phyloP scores from a whole-genome alignment of 768 basidiomycete genomes.

The Xerocomus potaroensis region DNA sequence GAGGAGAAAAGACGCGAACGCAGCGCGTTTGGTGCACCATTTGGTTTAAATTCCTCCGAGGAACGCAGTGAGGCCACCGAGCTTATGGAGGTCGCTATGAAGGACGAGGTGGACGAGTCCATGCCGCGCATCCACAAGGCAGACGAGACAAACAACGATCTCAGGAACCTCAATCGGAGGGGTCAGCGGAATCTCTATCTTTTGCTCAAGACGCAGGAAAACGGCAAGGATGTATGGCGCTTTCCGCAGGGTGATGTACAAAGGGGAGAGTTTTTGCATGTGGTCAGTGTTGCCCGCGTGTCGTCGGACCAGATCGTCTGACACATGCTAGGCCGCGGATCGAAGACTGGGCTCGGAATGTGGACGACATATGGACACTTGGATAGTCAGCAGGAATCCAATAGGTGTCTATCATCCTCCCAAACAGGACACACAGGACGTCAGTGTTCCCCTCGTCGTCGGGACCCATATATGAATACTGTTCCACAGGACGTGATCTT shows the following conservation, averaged over 20 bases:
- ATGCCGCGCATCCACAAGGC: conserved; percentile 58
- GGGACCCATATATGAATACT: conserved; percentile 1
- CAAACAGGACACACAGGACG: conserved; percentile 35
- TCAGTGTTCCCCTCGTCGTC: conserved; percentile 14
- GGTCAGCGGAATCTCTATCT: conserved; percentile 88
- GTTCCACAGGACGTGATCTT: conserved; percentile 67
- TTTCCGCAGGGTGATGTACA: conserved; percentile 70
- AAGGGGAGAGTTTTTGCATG: conserved; percentile 69
- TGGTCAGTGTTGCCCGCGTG: conserved; percentile 42
- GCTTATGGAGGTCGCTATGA: conserved; percentile 54
- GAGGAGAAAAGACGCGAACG: conserved; percentile 73
- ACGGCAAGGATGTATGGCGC: conserved; percentile 61
- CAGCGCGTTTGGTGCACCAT: conserved; percentile 65
- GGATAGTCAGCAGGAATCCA: conserved; percentile 89
- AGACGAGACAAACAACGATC: conserved; percentile 55
- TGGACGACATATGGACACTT: conserved; percentile 84
- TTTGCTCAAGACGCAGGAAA: conserved; percentile 52
- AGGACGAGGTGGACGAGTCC: conserved; percentile 58
- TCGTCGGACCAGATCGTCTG: not conserved
- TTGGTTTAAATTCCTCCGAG: conserved; percentile 42
- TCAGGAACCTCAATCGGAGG: conserved; percentile 73
- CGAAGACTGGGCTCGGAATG: conserved; percentile 67
- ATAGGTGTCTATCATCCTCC: conserved; percentile 70
- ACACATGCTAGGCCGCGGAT: conserved; percentile 57
- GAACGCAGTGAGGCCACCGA: conserved; percentile 46